Percentiles rank a stretch among this genome's conserved stretches.
phyloP scores from a whole-genome alignment of 768 basidiomycete genomes.

The Tylopilus plumbeoviolaceoides region DNA sequence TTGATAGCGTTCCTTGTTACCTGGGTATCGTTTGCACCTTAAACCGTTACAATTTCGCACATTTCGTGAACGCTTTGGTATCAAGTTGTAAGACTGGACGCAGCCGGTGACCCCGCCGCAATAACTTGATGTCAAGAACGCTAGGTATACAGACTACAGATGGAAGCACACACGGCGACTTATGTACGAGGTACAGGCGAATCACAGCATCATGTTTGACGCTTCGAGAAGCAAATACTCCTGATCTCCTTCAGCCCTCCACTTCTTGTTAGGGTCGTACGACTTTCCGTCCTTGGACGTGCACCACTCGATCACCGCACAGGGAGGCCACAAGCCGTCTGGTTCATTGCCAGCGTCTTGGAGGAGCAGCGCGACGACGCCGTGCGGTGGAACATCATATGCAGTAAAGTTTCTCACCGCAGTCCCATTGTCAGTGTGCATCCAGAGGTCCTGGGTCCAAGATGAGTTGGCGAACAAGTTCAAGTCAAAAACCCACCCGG shows the following conservation, averaged over 20 bases:
- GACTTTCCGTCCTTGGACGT: constrained; percentile 54
- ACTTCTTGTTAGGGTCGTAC: constrained; percentile 28
- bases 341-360: constrained; percentile 69
- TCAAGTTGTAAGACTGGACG: no score
- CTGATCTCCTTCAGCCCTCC: constrained; percentile 16
- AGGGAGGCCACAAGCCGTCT: constrained; percentile 50
- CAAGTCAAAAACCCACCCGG: constrained; percentile 39
- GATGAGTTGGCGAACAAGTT: neutral
- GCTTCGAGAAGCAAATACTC: neutral
- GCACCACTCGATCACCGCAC: constrained; percentile 56
- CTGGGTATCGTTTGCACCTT: no score
- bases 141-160: neutral
- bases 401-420: constrained; percentile 56
- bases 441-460: constrained; percentile 58
- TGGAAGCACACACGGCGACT: neutral
- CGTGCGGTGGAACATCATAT: constrained; percentile 56
- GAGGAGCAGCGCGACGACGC: constrained; percentile 62
- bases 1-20: no score
- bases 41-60: no score
- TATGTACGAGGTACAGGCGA: neutral
- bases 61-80: no score
- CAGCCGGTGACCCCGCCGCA: no score
- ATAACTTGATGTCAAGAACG: no score
- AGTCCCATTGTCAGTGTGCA: constrained; percentile 67
- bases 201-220: neutral